phyloP scores from a whole-genome alignment of 352 stramenopile genomes.

The Phytophthora ohioensis region DNA sequence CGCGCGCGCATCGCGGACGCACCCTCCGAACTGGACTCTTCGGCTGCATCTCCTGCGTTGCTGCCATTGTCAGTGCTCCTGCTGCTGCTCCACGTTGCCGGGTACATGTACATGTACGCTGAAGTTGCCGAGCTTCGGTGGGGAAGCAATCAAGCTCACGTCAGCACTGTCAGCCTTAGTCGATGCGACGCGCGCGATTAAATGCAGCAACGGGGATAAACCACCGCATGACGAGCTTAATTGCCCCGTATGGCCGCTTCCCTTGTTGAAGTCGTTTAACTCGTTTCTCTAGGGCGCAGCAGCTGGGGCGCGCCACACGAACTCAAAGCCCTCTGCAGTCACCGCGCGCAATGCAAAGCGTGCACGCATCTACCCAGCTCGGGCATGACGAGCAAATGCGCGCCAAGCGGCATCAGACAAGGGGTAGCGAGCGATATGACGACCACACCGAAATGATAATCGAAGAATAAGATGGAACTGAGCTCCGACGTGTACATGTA shows the following conservation, averaged over 20 bases:
- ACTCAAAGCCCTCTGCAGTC: neutral
- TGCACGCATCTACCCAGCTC: neutral
- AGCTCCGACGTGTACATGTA: neutral
- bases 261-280: conserved; percentile 1
- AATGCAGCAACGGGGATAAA: neutral
- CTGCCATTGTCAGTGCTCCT: neutral
- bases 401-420: conserved; percentile 14
- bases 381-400: conserved; percentile 4
- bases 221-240: neutral
- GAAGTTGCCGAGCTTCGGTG: no score
- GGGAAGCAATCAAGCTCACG: neutral
- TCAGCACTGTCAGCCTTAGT: neutral
- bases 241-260: neutral
- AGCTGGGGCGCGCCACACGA: neutral
- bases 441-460: conserved; percentile 38
- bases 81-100: no score
- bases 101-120: no score
- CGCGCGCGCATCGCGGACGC: conserved; percentile 15
- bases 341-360: neutral
- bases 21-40: conserved; percentile 32
- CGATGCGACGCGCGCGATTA: conserved; percentile 10
- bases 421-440: conserved; percentile 3
- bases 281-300: conserved; percentile 3
- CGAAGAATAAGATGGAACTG: conserved; percentile 28
- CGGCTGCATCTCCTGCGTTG: neutral